Percentiles rank a stretch among this genome's conserved stretches.
These are phyloP conservation scores for Tylopilus sp. DNA, from an alignment of 1,284 basidiomycete species.

Conservation along the genomic window DNA sequence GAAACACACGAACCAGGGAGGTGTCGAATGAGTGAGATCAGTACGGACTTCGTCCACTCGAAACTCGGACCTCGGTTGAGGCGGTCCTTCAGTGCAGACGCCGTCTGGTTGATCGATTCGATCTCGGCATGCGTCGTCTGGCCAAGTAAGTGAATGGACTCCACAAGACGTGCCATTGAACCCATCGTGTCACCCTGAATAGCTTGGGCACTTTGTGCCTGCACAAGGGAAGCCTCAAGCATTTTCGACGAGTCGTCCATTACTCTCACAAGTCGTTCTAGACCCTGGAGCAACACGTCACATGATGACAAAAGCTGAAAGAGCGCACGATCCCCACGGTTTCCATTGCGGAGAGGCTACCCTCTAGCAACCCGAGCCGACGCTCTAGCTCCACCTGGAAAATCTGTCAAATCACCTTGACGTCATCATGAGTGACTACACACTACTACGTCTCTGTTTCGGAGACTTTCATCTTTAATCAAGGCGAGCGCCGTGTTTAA, in stretches of 20 bases:
- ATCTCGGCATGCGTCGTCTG: constrained; percentile 41
- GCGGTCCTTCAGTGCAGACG: constrained; percentile 34
- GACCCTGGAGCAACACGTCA: constrained; percentile 19
- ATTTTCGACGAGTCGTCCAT: constrained; percentile 23
- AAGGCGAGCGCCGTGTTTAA: constrained; percentile 23
- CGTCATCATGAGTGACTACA: constrained; percentile 9
- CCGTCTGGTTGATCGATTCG: constrained; percentile 45
- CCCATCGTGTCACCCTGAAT: constrained; percentile 36
- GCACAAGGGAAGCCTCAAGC: constrained; percentile 28
- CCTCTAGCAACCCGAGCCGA: constrained; percentile 26
- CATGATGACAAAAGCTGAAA: neutral
- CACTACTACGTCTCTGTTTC: constrained; percentile 24
- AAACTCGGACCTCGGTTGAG: constrained; percentile 14
- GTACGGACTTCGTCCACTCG: constrained; percentile 22
- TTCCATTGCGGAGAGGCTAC: constrained; percentile 28
- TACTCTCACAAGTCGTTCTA: constrained; percentile 23
- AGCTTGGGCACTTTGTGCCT: constrained; percentile 31
- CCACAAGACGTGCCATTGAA: constrained; percentile 36
- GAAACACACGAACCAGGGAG: constrained; percentile 25
- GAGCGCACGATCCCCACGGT: constrained; percentile 21
- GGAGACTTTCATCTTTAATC: constrained; percentile 32
- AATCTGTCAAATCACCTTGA: constrained; percentile 8
- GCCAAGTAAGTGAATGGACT: constrained; percentile 37
- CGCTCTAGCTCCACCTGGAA: constrained; percentile 27
- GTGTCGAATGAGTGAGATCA: constrained; percentile 12